These are phyloP conservation scores for Groenewaldozyma salmanticensis DNA, from an alignment of 805 yeast genomes.

Conservation along the genomic window DNA sequence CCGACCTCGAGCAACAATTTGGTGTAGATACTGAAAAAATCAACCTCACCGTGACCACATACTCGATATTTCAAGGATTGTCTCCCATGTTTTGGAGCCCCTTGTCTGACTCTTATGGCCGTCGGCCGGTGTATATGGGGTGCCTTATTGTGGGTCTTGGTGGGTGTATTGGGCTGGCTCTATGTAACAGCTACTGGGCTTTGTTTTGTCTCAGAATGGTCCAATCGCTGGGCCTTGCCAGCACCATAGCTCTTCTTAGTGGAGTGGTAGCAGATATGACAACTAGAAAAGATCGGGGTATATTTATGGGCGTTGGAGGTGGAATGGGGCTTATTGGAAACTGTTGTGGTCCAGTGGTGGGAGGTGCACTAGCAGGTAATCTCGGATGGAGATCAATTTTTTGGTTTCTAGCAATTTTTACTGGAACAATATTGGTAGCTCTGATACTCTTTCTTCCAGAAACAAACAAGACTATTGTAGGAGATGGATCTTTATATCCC, in stretches of 20 bases:
- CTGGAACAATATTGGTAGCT: slow-evolving; percentile 34
- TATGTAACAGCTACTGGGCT: slow-evolving; percentile 45
- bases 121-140: slow-evolving; percentile 53
- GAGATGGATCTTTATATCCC: slow-evolving; percentile 62
- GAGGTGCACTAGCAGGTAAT: slow-evolving; percentile 38
- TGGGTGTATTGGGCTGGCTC: slow-evolving; percentile 59
- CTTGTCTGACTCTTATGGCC: slow-evolving; percentile 61
- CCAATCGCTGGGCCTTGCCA: slow-evolving; percentile 68
- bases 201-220: slow-evolving; percentile 56
- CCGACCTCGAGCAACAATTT: slow-evolving; percentile 46
- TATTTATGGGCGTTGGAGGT: slow-evolving; percentile 51
- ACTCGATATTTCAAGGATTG: slow-evolving; percentile 66
- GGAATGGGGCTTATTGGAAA: slow-evolving; percentile 64
- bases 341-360: slow-evolving; percentile 66
- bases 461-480: slow-evolving; percentile 66
- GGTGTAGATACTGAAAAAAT: slow-evolving; percentile 45
- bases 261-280: slow-evolving; percentile 72
- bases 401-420: slow-evolving; percentile 60
- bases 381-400: slow-evolving; percentile 54
- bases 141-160: slow-evolving; percentile 48
- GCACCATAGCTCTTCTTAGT: slow-evolving; percentile 57
- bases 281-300: slow-evolving; percentile 59
- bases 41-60: slow-evolving; percentile 67
- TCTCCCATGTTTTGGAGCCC: slow-evolving; percentile 62
- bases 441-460: slow-evolving; percentile 51